Evolutionary conservation across 805 yeast genomes (phyloP).

Genomic region (Kregervanrija pseudodelftensis): DNA sequence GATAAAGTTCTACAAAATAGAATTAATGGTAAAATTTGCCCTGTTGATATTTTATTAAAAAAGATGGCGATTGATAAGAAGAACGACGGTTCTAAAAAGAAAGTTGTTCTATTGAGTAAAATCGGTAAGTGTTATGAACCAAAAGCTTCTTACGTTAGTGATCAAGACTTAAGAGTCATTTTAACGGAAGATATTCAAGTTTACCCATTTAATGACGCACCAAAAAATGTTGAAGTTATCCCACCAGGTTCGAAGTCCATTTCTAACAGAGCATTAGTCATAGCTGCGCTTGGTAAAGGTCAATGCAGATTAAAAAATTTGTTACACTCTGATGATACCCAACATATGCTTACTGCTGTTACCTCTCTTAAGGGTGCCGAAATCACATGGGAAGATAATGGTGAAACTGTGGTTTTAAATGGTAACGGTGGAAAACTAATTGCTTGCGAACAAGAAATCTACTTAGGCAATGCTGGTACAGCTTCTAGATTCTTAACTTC

Average conservation of each 20-base stretch:
- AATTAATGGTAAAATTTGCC: constrained; percentile 62
- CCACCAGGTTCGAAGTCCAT: constrained; percentile 99
- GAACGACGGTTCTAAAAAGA: constrained; percentile 87
- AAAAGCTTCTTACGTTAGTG: constrained; percentile 77
- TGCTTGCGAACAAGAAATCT: constrained; percentile 62
- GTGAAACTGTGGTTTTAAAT: constrained; percentile 77
- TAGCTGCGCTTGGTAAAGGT: constrained; percentile 90
- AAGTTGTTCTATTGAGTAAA: constrained; percentile 71
- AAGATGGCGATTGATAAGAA: constrained; percentile 96
- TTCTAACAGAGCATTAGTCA: constrained; percentile 86
- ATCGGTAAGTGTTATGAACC: constrained; percentile 89
- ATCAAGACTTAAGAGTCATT: constrained; percentile 72
- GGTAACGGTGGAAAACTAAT: constrained; percentile 77
- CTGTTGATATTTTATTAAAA: constrained; percentile 64
- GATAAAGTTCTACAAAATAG: constrained; percentile 68
- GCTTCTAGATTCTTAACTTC: constrained; percentile 93
- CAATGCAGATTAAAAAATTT: constrained; percentile 76
- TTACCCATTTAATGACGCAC: constrained; percentile 41
- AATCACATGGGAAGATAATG: constrained; percentile 77
- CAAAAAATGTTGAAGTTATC: constrained; percentile 37
- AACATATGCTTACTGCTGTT: constrained; percentile 88
- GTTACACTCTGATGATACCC: constrained; percentile 94
- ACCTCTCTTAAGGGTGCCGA: constrained; percentile 72
- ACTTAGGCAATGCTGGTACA: constrained; percentile 96
- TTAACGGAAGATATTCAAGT: constrained; percentile 78